These are phyloP conservation scores for Saccharomycopsis sp. DNA, from an alignment of 805 yeast species.

Conservation along the genomic window DNA sequence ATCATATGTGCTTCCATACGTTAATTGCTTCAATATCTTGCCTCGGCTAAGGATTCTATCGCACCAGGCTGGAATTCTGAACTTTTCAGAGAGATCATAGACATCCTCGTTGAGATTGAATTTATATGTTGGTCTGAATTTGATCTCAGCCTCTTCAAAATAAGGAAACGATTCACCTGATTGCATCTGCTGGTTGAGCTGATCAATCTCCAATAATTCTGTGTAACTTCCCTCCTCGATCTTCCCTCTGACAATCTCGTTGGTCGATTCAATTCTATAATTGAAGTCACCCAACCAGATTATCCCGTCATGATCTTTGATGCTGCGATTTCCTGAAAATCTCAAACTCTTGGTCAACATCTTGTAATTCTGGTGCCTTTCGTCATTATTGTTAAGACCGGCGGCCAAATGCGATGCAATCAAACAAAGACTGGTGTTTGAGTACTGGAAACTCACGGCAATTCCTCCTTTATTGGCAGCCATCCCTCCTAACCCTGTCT, in stretches of 20 bases:
- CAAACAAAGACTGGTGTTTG: constrained; percentile 68
- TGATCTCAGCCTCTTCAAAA: constrained; percentile 73
- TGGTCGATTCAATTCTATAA: constrained; percentile 67
- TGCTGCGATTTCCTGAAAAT: constrained; percentile 50
- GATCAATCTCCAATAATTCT: constrained; percentile 65
- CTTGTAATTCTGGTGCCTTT: constrained; percentile 81
- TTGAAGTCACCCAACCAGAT: constrained; percentile 95
- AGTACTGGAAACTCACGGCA: constrained; percentile 58
- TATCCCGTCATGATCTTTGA: constrained; percentile 74
- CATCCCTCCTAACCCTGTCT: constrained; percentile 92
- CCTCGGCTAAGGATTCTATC: constrained; percentile 76
- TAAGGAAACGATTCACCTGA: constrained; percentile 73
- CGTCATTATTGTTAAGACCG: constrained; percentile 73
- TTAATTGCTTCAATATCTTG: constrained; percentile 47
- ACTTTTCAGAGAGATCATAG: constrained; percentile 88
- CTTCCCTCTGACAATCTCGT: constrained; percentile 59
- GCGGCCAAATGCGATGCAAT: constrained; percentile 91
- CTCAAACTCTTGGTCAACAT: constrained; percentile 64
- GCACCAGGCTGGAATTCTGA: constrained; percentile 96
- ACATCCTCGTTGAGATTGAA: constrained; percentile 77
- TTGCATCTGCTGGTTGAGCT: constrained; percentile 68
- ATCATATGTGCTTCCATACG: constrained; percentile 52
- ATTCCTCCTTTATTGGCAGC: constrained; percentile 79
- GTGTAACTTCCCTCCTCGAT: constrained; percentile 43
- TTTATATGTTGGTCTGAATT: constrained; percentile 88